These are phyloP conservation scores for Chaetomiaceae sp. DNA, from an alignment of 2,329 filamentous ascomycete genomes.

Conservation along the genomic window DNA sequence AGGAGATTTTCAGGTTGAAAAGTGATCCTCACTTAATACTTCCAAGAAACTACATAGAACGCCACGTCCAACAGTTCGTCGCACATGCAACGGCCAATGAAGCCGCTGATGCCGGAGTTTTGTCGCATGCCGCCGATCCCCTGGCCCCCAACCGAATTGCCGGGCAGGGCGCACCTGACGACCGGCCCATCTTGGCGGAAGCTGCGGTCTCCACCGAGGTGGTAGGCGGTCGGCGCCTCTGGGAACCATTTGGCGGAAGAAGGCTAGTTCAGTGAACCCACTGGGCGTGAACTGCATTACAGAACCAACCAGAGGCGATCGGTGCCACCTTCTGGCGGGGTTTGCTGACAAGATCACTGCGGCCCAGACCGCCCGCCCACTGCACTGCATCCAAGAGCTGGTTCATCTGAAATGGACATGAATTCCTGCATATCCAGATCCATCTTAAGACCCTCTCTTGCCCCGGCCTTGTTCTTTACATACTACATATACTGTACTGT, in stretches of 20 bases:
- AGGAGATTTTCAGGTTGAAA: no score
- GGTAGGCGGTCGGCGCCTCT: background rate
- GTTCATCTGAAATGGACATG: background rate
- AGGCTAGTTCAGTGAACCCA: no score
- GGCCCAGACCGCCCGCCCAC: no score
- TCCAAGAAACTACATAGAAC: no score
- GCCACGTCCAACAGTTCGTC: background rate
- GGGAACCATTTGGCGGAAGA: conserved; percentile 3
- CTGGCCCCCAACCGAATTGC: background rate
- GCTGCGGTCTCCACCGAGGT: no score
- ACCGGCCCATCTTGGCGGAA: background rate
- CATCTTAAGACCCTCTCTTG: background rate
- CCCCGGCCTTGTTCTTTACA: no score
- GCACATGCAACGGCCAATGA: background rate
- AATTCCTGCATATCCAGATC: conserved; percentile 1
- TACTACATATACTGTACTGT: background rate
- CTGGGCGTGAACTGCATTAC: no score
- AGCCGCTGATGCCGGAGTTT: no score
- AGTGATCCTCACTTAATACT: no score
- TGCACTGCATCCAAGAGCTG: background rate
- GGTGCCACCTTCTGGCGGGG: conserved; percentile 19
- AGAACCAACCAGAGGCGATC: background rate
- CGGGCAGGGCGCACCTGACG: background rate
- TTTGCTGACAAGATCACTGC: conserved; percentile 9
- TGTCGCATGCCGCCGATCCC: background rate